Conservation (phyloP, 2,329 filamentous ascomycete genomes). For the Penicillium sp. region DNA sequence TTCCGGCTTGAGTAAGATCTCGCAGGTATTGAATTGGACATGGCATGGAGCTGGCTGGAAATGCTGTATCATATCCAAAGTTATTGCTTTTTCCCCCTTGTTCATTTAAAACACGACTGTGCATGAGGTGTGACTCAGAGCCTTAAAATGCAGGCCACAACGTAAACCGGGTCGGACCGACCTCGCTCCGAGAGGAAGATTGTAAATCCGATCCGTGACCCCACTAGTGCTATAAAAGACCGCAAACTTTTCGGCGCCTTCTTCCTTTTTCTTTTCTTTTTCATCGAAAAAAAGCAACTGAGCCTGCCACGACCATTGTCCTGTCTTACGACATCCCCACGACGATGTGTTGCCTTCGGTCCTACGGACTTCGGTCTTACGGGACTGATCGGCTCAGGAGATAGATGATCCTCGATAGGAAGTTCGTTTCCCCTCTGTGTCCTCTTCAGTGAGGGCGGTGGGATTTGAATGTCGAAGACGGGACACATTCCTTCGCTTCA, state of each 20-base stretch:
- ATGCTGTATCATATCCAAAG: conserved; percentile 1
- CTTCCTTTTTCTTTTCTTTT: conserved; percentile 48
- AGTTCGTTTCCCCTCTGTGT: conserved; percentile 67
- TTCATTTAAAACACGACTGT: not conserved
- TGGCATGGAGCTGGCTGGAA: not conserved
- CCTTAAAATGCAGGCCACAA: not conserved
- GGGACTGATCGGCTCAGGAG: conserved; percentile 63
- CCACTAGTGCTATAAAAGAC: conserved; percentile 30
- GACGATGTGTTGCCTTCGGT: conserved; percentile 69
- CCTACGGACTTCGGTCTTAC: conserved; percentile 54
- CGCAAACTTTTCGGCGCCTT: conserved; percentile 17
- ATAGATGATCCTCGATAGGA: conserved; percentile 65
- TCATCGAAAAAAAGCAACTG: conserved; percentile 59
- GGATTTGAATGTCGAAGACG: conserved; percentile 69
- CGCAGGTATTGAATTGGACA: not conserved
- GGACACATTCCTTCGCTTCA: conserved; percentile 49
- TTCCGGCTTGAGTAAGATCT: not conserved
- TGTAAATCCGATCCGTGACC: conserved; percentile 31
- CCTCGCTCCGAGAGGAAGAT: conserved; percentile 14
- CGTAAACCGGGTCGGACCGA: not conserved
- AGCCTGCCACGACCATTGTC: conserved; percentile 70
- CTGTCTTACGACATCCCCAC: conserved; percentile 48
- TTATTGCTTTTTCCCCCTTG: not conserved
- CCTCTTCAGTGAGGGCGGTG: conserved; percentile 71
- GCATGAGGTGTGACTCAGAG: not conserved